These are phyloP conservation scores for Ustilago loliicola DNA, from an alignment of 1,284 basidiomycete species.

Conservation along the genomic window DNA sequence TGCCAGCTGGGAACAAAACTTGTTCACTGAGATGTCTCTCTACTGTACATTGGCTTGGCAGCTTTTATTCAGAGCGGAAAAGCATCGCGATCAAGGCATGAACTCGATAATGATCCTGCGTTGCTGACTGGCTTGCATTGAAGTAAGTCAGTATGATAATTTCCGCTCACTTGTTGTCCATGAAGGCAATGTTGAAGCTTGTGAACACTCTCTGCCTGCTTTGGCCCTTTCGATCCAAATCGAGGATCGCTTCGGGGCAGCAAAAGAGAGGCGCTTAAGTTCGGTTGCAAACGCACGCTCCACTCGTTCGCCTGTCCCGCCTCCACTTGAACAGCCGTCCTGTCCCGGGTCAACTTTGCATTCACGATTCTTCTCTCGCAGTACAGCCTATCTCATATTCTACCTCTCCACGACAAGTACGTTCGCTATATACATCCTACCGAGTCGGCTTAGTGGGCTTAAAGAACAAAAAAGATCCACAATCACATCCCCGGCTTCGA, in stretches of 20 bases:
- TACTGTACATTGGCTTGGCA: conserved; percentile 14
- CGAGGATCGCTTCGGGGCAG: conserved; percentile 14
- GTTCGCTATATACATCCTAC: conserved; percentile 1
- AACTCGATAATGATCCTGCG: conserved; percentile 12
- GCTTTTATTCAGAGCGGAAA: neutral
- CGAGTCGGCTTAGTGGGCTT: conserved; percentile 30
- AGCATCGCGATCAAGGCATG: neutral
- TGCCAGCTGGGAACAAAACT: neutral
- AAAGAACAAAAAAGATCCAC: neutral
- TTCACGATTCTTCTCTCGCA: conserved; percentile 4
- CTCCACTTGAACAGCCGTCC: conserved; percentile 12
- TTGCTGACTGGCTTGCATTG: conserved; percentile 10
- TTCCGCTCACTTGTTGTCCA: conserved; percentile 3
- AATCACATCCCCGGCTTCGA: neutral
- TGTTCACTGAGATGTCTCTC: neutral
- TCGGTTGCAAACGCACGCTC: conserved; percentile 15
- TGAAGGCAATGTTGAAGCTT: neutral
- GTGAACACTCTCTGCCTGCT: neutral
- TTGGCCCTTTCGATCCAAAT: conserved; percentile 13
- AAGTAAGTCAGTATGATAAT: conserved; percentile 3
- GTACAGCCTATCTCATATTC: neutral
- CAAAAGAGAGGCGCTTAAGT: neutral
- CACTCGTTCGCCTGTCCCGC: conserved; percentile 1
- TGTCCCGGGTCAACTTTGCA: conserved; percentile 7
- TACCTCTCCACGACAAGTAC: neutral